Base-by-base conservation (phyloP, 2,329 filamentous ascomycete genomes). In the Ophidiomyces ophidiicola region DNA sequence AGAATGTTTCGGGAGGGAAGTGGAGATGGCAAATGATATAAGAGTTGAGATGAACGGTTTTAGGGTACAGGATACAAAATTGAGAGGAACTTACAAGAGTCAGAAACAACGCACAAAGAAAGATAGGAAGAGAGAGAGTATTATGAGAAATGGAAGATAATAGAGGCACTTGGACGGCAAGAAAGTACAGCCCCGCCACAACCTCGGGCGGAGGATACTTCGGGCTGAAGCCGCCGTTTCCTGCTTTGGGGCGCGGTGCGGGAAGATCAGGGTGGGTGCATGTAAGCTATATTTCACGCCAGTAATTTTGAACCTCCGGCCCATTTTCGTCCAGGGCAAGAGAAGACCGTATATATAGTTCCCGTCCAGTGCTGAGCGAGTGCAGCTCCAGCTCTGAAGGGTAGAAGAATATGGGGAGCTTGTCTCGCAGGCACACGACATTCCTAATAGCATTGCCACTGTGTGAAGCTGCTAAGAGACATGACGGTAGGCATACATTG, bases 201-300 rank as follows among this genome's bases (percentile, higher is more conserved):
- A 12, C 17, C 26, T 33, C 18, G 19, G 31, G 20, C 30, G 23
- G 14, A 10, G 11, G 18, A 19, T 15, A 15, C 20, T 26, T 21
- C 21, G 30, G 20, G 26, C n/a, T 19, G 14, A 31, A n/a, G 20
- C 28, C 11, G 20, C 28, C 30, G 21, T 32, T 32, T 32, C 30
- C 36, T 28, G 21, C 21, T 32, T 28, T 24, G 28, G 36, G 3
- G 3, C 23, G 5, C 29, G 29, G 6, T 6, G 21, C 29, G 37
- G 37, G 37, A 39, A 28, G 30, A 39, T 33, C 37, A 39, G 37
- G 37, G n/a, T n/a, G n/a, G n/a, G n/a, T n/a, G n/a, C n/a, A n/a
- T n/a, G n/a, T n/a, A n/a, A n/a, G n/a, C n/a, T n/a, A n/a, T n/a
- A n/a, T n/a, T n/a, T n/a, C n/a, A n/a, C n/a, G n/a, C n/a, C n/a